Evolutionary conservation across 148 eudicot genomes (phyloP).

Genomic region (Rhododendron simsii): DNA sequence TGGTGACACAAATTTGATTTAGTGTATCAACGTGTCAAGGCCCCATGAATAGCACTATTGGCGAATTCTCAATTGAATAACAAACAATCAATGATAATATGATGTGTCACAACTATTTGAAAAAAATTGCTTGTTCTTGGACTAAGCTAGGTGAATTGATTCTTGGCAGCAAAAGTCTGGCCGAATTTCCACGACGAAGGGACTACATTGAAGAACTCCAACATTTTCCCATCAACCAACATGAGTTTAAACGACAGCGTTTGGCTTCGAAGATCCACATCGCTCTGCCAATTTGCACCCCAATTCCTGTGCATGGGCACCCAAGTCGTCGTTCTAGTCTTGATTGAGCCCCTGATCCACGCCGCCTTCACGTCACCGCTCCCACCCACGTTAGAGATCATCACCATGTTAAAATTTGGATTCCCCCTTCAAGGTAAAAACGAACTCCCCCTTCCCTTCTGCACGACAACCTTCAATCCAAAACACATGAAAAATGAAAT

Average conservation of each 20-base stretch:
- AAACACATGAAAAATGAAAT: neutral
- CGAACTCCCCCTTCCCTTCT: conserved; percentile 68
- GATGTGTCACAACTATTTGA: neutral
- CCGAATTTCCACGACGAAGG: conserved; percentile 70
- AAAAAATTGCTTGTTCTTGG: conserved; percentile 7
- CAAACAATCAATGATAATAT: no score
- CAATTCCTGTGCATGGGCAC: conserved; percentile 60
- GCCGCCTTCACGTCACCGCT: conserved; percentile 53
- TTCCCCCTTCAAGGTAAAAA: conserved; percentile 73
- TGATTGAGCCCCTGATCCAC: conserved; percentile 44
- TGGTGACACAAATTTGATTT: no score
- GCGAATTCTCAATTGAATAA: no score
- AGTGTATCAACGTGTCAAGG: no score
- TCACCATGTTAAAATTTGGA: conserved; percentile 79
- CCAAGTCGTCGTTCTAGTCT: conserved; percentile 34
- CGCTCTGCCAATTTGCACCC: conserved; percentile 80
- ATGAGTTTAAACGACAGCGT: conserved; percentile 50
- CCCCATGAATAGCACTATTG: no score
- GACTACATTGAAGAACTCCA: conserved; percentile 44
- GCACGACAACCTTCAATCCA: conserved; percentile 50
- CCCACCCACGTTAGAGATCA: conserved; percentile 60
- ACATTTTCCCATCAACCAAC: conserved; percentile 44
- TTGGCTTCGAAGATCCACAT: conserved; percentile 43
- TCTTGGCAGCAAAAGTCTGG: conserved; percentile 53
- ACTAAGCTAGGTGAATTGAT: conserved; percentile 31